Conservation (phyloP, 441 rosid genomes). For the Omphalea diandra region DNA sequence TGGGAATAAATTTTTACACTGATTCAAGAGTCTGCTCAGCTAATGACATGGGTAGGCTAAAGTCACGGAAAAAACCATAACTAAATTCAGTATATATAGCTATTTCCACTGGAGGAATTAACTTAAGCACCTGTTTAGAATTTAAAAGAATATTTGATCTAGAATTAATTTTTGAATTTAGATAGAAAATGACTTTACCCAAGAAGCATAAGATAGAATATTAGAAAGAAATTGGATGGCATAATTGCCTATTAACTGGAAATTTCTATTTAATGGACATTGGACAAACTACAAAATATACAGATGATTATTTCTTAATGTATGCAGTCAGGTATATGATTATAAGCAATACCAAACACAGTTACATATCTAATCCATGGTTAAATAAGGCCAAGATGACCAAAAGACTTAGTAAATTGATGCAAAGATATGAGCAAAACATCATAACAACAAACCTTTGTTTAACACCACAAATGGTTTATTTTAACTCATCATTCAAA, state of each 20-base stretch:
- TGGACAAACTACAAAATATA: background rate
- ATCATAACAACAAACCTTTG: background rate
- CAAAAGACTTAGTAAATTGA: background rate
- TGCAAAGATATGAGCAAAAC: background rate
- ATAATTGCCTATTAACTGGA: background rate
- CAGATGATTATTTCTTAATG: background rate
- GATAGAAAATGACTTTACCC: background rate
- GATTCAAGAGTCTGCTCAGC: background rate
- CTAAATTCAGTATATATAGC: background rate
- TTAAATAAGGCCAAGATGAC: background rate
- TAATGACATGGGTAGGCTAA: background rate
- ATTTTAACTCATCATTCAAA: background rate
- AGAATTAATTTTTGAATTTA: background rate
- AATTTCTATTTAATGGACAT: background rate
- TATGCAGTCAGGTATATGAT: background rate
- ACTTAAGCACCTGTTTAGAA: background rate
- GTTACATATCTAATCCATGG: background rate
- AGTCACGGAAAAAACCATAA: background rate
- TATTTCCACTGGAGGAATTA: background rate
- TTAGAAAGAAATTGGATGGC: background rate
- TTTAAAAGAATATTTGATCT: background rate
- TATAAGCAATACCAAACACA: background rate
- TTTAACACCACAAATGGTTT: background rate
- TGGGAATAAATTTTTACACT: background rate
- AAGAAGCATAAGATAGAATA: background rate